A percentile compares a stretch with the other conserved stretches of the same genome.
Evolutionary conservation across 495 filamentous ascomycete species (phyloP).

Genomic region (Penicillium odoratum): DNA sequence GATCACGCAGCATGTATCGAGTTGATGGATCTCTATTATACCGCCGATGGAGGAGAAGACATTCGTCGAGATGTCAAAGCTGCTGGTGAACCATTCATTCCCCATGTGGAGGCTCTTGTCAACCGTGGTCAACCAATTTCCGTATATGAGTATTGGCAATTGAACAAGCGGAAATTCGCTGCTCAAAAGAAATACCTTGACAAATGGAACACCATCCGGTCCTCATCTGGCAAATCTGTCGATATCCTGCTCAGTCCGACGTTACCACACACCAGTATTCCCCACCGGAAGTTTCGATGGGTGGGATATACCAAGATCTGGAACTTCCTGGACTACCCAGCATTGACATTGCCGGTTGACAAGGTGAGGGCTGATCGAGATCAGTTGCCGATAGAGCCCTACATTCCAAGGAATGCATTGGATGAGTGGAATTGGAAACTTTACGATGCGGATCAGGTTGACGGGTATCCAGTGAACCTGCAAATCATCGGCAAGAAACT

Average conservation of each 20-base stretch:
- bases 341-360: slow-evolving; percentile 56
- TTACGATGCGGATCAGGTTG: slow-evolving; percentile 43
- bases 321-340: slow-evolving; percentile 68
- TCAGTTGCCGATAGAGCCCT: slow-evolving; percentile 40
- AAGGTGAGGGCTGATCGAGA: slow-evolving; percentile 49
- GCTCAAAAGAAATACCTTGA: slow-evolving; percentile 57
- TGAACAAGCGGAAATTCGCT: slow-evolving; percentile 51
- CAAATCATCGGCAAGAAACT: slow-evolving; percentile 55
- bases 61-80: slow-evolving; percentile 47
- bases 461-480: slow-evolving; percentile 49
- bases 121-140: slow-evolving; percentile 52
- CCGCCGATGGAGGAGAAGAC: slow-evolving; percentile 57
- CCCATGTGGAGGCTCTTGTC: slow-evolving; percentile 46
- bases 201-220: slow-evolving; percentile 51
- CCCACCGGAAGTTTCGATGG: slow-evolving; percentile 48
- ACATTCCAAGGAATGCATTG: slow-evolving; percentile 48
- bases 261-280: slow-evolving; percentile 46
- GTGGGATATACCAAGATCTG: slow-evolving; percentile 66
- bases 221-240: slow-evolving; percentile 49
- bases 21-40: slow-evolving; percentile 53
- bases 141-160: slow-evolving; percentile 56
- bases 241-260: slow-evolving; percentile 65
- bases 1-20: slow-evolving; percentile 46
- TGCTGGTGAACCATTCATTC: slow-evolving; percentile 56
- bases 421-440: slow-evolving; percentile 53